A percentile compares a stretch with the other conserved stretches of the same genome.
Conservation (phyloP, 2,329 filamentous ascomycete genomes). For the Ophiocordyceps camponoti-floridani region DNA sequence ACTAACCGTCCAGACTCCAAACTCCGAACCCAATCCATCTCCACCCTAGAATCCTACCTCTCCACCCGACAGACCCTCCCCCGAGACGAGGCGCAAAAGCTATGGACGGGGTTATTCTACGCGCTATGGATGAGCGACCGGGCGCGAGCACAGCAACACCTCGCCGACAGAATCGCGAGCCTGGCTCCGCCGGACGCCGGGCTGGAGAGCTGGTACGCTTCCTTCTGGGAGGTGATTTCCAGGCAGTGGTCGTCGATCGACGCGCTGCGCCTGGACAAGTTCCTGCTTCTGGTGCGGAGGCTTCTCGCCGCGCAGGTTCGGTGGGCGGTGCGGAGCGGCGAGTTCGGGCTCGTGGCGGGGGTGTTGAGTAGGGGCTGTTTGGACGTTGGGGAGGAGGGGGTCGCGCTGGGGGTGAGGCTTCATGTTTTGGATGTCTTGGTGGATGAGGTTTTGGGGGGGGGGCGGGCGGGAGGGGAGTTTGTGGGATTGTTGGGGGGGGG, state of each 20-base stretch:
- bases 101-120: constrained; percentile 93
- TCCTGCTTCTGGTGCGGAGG: constrained; percentile 64
- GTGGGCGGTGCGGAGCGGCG: constrained; percentile 8
- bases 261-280: constrained; percentile 77
- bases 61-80: constrained; percentile 39
- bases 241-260: constrained; percentile 59
- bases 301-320: constrained; percentile 56
- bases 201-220: constrained; percentile 25
- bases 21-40: constrained; percentile 59
- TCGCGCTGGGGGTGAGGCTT: constrained; percentile 55
- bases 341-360: too few species aligned
- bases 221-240: constrained; percentile 55
- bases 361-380: too few species aligned
- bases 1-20: constrained; percentile 61
- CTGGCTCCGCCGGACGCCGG: not conserved
- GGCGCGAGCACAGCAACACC: constrained; percentile 67
- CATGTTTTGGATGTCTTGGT: constrained; percentile 85
- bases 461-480: constrained; percentile 21
- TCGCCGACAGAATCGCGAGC: constrained; percentile 26
- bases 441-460: constrained; percentile 76
- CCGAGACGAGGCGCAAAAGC: constrained; percentile 57
- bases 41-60: constrained; percentile 64
- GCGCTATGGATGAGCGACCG: constrained; percentile 89
- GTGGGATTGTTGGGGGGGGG: too few species aligned
- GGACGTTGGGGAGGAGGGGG: too few species aligned